Base-by-base conservation (phyloP, 2,329 filamentous ascomycete genomes). In the Alternaria gansuensis region DNA sequence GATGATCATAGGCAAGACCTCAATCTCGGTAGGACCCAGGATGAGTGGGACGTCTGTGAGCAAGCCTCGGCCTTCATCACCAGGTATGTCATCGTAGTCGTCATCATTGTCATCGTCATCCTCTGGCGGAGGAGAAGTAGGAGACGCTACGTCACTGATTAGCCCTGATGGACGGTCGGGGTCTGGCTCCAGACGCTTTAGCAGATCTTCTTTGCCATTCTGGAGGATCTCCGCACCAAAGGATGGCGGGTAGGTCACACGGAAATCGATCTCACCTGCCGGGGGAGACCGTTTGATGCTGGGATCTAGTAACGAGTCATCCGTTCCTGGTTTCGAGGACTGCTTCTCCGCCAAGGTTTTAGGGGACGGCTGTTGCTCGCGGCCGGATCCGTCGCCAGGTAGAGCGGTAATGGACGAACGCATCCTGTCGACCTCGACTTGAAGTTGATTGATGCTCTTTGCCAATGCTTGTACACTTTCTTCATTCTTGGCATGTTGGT, bases 1-100 rank as follows among this genome's bases (percentile, higher is more conserved):
- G 70, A 98, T 90, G 59, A 97, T 96, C 93, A 97, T 97, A 54
- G 96, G 94, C 52, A 98, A 81, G 5, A 95, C 93, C 77, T 98
- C 94, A 53, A 97, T 97, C 78, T 98, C 94, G 55, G 93, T 93
- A 0, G 94, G 94, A 41, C 96, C 93, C 29, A 98, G 83, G 36
- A 97, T 96, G 66, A 98, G 90, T 29, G 94, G 94, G 11, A 98
- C 92, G 75, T 98, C 94, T 0, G 94, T 97, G 54, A 98, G 81
- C 13, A 98, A 81, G 11, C 94, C 94, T 17, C 92, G 90, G 72
- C 91, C 84, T 23, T 91, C 90, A 3, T 91, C 91, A 14, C 81
- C 82, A 13, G 81, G 80, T 65, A 93, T 89, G 14, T 86, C 88
- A 66, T 90, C 90, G n/a, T 90, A 91, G 64, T 92, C 89, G 69